Evolutionary conservation across 331 rosid species (phyloP), one percentile per base, ranked within the genome.

Genomic region (Pyrus hybrid): DNA sequence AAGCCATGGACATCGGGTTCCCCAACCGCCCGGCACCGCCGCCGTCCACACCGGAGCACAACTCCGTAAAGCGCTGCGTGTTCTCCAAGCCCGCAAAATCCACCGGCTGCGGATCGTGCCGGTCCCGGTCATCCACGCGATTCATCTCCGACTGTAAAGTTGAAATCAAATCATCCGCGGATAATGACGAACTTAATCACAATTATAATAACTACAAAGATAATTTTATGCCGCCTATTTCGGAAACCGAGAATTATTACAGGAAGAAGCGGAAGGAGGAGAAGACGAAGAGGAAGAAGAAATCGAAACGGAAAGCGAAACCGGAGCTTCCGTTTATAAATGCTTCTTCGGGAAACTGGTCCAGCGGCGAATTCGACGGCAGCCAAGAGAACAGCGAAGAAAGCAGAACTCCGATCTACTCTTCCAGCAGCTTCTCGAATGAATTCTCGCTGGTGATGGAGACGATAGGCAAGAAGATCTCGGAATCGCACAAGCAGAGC

Each of bases 371-470:
- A 61, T 61, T 23, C n/a, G 66, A 61, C 21, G 71, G 12, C 8
- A 10, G 25, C 8, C 72, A 79, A 26, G 85, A 63, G 33, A 71
- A 54, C 43, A 67, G 56, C 32, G 68, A 60, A 60, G 79, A 65
- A 10, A 65, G 78, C 61, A 51, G 41, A 73, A 43, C 76, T 51
- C 70, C 32, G 30, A 20, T 79, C 29, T 76, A 71, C 72, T 72
- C 76, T 72, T 79, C 83, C 0, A 70, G 77, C 25, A 81, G 83
- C 76, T 81, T 81, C 79, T 78, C 85, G 63, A 71, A 58, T 2
- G 83, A 83, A 26, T 67, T 35, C 17, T 75, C 78, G 7, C 25
- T 47, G 11, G 76, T 72, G 26, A 29, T 37, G 13, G 76, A 72
- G 56, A 72, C 32, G 6, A 72, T 72, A 58, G 45, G 37, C 29